Conservation (phyloP, 345 rosid genomes). For the Leavenworthia alabamica region DNA sequence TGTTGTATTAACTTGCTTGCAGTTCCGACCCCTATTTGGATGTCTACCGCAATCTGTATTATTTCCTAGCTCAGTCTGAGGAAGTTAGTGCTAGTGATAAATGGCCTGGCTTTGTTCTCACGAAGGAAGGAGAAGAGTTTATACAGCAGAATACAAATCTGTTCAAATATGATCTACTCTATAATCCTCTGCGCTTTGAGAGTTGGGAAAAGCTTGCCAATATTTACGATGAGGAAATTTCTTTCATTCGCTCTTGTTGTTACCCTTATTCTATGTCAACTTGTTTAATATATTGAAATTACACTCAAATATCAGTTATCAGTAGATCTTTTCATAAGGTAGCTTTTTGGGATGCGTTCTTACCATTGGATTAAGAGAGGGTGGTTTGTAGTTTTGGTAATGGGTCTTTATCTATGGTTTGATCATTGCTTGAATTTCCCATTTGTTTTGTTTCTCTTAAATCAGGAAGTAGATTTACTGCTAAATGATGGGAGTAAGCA, state of each 20-base stretch:
- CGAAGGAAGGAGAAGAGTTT: slow-evolving; percentile 97
- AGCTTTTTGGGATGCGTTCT: not conserved
- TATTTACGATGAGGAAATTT: slow-evolving; percentile 85
- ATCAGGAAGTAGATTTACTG: slow-evolving; percentile 94
- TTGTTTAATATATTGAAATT: not conserved
- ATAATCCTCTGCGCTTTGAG: slow-evolving; percentile 82
- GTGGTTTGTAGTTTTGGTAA: slow-evolving; percentile 8
- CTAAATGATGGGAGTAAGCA: slow-evolving; percentile 99
- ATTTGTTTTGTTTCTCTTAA: slow-evolving; percentile 29
- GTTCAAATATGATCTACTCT: slow-evolving; percentile 81
- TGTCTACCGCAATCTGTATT: slow-evolving; percentile 78
- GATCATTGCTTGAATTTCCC: slow-evolving; percentile 11
- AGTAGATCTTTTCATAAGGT: not conserved
- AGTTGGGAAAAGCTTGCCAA: slow-evolving; percentile 95
- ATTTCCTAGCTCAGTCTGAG: slow-evolving; percentile 79
- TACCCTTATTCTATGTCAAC: slow-evolving; percentile 7
- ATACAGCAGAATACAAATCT: slow-evolving; percentile 84
- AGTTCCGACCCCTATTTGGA: slow-evolving; percentile 81
- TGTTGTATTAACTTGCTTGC: slow-evolving; percentile 37
- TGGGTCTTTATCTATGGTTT: slow-evolving; percentile 8
- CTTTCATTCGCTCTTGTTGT: slow-evolving; percentile 16
- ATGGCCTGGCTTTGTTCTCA: slow-evolving; percentile 97
- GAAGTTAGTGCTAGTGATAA: slow-evolving; percentile 95
- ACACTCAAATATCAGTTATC: slow-evolving; percentile 20
- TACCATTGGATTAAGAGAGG: not conserved